A percentile compares a stretch with the other conserved stretches of the same genome.
Evolutionary conservation across 805 yeast species (phyloP).

Genomic region (Cyberlindnera subsufficiens): DNA sequence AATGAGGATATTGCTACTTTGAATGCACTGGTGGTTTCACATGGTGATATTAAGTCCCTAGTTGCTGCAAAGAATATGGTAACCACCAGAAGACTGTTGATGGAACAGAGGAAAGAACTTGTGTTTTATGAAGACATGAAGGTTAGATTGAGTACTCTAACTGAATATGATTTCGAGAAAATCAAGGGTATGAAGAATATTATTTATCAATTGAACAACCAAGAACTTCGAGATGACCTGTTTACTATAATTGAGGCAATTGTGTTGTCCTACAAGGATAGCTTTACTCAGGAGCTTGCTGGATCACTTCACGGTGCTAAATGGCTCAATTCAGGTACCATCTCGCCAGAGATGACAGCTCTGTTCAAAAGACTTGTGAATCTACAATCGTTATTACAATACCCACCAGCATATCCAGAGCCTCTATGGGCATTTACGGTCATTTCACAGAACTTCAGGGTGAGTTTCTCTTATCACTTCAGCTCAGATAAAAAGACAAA

Average conservation of each 20-base stretch:
- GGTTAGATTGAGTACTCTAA: slow-evolving; percentile 1
- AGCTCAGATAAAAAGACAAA: slow-evolving; percentile 37
- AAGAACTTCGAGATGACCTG: not conserved
- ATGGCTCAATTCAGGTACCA: slow-evolving; percentile 13
- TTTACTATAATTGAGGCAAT: slow-evolving; percentile 4
- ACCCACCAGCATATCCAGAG: slow-evolving; percentile 26
- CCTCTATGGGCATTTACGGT: slow-evolving; percentile 47
- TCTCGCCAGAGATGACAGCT: not conserved
- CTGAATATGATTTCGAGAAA: slow-evolving; percentile 10
- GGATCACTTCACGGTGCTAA: slow-evolving; percentile 9
- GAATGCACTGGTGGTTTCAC: slow-evolving; percentile 17
- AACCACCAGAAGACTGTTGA: slow-evolving; percentile 4
- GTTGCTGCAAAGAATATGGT: slow-evolving; percentile 13
- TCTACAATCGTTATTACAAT: slow-evolving; percentile 12
- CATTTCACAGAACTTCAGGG: slow-evolving; percentile 37
- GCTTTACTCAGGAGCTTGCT: slow-evolving; percentile 3
- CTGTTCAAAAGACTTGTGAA: slow-evolving; percentile 12
- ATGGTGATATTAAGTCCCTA: slow-evolving; percentile 16
- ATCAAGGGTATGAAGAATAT: slow-evolving; percentile 6
- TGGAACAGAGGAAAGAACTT: slow-evolving; percentile 1
- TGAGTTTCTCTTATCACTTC: slow-evolving; percentile 52
- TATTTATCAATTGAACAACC: slow-evolving; percentile 2
- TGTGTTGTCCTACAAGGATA: slow-evolving; percentile 8
- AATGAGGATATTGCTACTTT: slow-evolving; percentile 15
- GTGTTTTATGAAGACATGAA: slow-evolving; percentile 5